Base-by-base conservation (phyloP, 257 asterid species). In the Solanum appendiculatum region DNA sequence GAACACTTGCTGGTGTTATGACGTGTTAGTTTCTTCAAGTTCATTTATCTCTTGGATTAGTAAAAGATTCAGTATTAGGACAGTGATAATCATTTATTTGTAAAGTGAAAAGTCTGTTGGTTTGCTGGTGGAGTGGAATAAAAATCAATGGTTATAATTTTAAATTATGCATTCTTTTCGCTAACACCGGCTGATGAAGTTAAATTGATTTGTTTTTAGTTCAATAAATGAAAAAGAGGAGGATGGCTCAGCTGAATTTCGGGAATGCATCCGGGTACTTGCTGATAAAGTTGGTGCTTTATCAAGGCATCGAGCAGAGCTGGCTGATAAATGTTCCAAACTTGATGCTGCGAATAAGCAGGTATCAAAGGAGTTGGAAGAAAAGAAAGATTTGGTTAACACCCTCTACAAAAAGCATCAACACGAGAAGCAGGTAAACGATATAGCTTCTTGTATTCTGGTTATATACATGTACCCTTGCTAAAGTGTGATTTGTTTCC, bases 401-500 rank as follows among this genome's bases (percentile, higher is more conserved):
- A 90, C 96, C 3, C 98, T 97, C 72, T 97, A 97, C 88, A 69
- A 89, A 54, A 96, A 96, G 92, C 97, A 93, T 93, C 98, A 95
- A 89, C 96, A 87, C 37, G 99, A 97, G 91, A 97, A 97, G 91
- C 99, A 97, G 99, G 99, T 94, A 88, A 86, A 23, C 3, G 13
- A 78, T 11, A 37, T 51, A 20, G 64, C 85, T 40, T 39, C 69
- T 73, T 29, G 63, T 56, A 72, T 58, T 39, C 64, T n/a, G 39
- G 51, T 54, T 27, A 75, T 36, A 85, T 58, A 39, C 37, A 84
- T 16, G 86, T n/a, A 27, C 63, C 33, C 21, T 66, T 66, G 25
- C 78, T 64, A 4, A 40, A 66, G 8, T 3, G 33, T 6, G 27
- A 42, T 63, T 6, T 37, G 40, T 31, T 60, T 29, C 69, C 27